Evolutionary conservation across 768 basidiomycete genomes (phyloP).

Genomic region (Mycena leptocephala): DNA sequence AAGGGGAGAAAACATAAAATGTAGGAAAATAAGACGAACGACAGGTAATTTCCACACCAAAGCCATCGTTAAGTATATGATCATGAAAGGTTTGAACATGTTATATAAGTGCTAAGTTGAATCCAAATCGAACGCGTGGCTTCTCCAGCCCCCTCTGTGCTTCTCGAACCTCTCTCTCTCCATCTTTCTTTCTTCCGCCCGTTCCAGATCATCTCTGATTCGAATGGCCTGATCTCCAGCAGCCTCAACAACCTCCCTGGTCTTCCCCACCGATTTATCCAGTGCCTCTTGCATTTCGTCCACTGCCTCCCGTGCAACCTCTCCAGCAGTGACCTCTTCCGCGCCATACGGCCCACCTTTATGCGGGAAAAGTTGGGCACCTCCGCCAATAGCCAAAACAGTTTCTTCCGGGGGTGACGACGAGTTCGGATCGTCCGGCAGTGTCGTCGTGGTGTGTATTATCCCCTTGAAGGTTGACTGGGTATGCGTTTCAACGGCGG

Average conservation of each 20-base stretch:
- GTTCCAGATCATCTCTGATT: constrained; percentile 38
- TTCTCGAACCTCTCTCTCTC: constrained; percentile 41
- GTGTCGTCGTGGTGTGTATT: constrained; percentile 43
- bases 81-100: constrained; percentile 39
- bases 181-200: constrained; percentile 45
- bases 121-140: constrained; percentile 52
- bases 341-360: constrained; percentile 49
- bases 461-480: constrained; percentile 49
- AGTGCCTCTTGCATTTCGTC: constrained; percentile 33
- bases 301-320: constrained; percentile 37
- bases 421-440: constrained; percentile 19
- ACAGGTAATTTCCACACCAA: too few species aligned
- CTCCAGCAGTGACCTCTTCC: constrained; percentile 41
- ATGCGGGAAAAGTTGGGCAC: constrained; percentile 40
- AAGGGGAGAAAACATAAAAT: too few species aligned
- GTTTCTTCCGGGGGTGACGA: constrained; percentile 39
- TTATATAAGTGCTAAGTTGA: constrained; percentile 29
- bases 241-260: constrained; percentile 35
- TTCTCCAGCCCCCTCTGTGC: constrained; percentile 48
- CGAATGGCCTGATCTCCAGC: constrained; percentile 36
- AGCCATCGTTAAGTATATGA: too few species aligned
- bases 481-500: constrained; percentile 27
- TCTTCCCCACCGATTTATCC: constrained; percentile 34
- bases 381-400: constrained; percentile 54
- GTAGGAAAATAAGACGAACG: too few species aligned